A percentile compares a stretch with the other conserved stretches of the same genome.
Evolutionary conservation across 805 yeast species (phyloP).

Genomic region (Ascoidea asiatica): DNA sequence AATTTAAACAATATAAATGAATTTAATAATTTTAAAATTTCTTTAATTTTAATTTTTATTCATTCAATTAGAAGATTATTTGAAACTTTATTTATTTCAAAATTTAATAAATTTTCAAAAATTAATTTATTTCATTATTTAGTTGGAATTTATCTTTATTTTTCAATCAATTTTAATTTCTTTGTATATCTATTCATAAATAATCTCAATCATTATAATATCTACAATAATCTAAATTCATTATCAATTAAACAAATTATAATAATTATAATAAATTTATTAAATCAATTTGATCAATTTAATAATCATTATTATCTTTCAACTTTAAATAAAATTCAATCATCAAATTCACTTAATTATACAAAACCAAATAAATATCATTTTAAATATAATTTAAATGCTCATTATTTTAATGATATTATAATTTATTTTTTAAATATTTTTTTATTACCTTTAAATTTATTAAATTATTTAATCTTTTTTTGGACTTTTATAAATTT

Average conservation of each 20-base stretch:
- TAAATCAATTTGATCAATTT: conserved; percentile 31
- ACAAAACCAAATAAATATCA: conserved; percentile 37
- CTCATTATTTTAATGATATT: conserved; percentile 63
- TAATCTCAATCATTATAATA: not conserved
- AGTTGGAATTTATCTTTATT: conserved; percentile 49
- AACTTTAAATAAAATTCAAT: conserved; percentile 33
- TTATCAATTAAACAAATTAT: conserved; percentile 1
- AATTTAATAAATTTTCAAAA: conserved; percentile 30
- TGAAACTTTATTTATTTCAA: conserved; percentile 40
- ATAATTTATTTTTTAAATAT: conserved; percentile 31
- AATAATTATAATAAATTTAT: conserved; percentile 13
- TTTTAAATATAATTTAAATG: conserved; percentile 39
- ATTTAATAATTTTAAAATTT: not conserved
- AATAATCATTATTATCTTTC: conserved; percentile 14
- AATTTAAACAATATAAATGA: not conserved
- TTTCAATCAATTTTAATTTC: conserved; percentile 28
- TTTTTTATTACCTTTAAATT: conserved; percentile 11
- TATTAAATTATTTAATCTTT: not conserved
- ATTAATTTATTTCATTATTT: conserved; percentile 58
- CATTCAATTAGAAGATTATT: conserved; percentile 43
- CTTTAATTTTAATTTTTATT: conserved; percentile 19
- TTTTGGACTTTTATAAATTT: not conserved
- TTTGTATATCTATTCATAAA: conserved; percentile 13
- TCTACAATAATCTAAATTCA: not conserved
- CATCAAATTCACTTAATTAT: conserved; percentile 40